These are phyloP conservation scores for Coniosporium apollinis DNA, from an alignment of 495 filamentous ascomycete species.

Conservation along the genomic window DNA sequence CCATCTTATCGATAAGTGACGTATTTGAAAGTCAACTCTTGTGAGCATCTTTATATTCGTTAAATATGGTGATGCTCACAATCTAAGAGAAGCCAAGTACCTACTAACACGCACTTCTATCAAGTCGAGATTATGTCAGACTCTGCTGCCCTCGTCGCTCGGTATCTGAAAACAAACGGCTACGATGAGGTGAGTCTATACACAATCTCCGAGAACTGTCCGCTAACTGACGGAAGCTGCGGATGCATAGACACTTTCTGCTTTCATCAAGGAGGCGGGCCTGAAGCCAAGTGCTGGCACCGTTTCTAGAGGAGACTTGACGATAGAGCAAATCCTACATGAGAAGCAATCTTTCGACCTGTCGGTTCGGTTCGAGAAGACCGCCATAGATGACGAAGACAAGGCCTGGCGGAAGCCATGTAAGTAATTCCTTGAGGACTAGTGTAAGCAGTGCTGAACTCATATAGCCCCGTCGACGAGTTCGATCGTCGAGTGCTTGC, in stretches of 20 bases:
- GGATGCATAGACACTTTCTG: conserved; percentile 30
- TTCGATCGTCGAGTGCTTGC: conserved; percentile 23
- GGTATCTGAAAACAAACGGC: conserved; percentile 42
- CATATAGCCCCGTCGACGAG: conserved; percentile 33
- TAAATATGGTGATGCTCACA: too few species aligned
- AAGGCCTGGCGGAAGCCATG: conserved; percentile 34
- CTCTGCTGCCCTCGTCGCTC: conserved; percentile 40
- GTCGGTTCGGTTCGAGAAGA: conserved; percentile 38
- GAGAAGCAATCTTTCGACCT: conserved; percentile 50
- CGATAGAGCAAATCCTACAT: conserved; percentile 45
- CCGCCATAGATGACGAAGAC: conserved; percentile 26
- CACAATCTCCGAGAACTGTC: background rate
- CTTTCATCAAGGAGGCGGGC: conserved; percentile 45
- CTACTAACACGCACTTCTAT: too few species aligned
- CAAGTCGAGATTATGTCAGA: too few species aligned
- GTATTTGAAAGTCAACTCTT: too few species aligned
- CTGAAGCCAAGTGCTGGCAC: conserved; percentile 32
- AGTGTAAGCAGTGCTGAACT: background rate
- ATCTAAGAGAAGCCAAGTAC: too few species aligned
- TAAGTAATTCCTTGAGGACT: conserved; percentile 12
- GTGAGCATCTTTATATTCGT: too few species aligned
- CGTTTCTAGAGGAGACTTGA: conserved; percentile 28
- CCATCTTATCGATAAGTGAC: too few species aligned
- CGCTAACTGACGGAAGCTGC: conserved; percentile 6
- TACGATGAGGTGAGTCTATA: conserved; percentile 31